These are phyloP conservation scores for Paracoccidioides lutzii DNA, from an alignment of 2,329 filamentous ascomycete species.

Conservation along the genomic window DNA sequence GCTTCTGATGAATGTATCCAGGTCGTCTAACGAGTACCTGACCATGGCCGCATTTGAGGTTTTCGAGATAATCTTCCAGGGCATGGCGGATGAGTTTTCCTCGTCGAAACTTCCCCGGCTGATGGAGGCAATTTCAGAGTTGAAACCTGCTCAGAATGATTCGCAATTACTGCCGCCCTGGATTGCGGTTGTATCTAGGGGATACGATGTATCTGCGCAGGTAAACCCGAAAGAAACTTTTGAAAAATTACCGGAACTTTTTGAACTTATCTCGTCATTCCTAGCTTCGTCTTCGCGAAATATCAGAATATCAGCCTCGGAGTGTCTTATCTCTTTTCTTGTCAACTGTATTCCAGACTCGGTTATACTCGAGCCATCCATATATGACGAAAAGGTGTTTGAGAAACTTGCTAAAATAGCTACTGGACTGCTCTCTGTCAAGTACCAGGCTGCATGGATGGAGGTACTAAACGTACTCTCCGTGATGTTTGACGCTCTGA, in stretches of 20 bases:
- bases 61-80: constrained; percentile 91
- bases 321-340: constrained; percentile 87
- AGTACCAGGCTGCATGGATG: constrained; percentile 87
- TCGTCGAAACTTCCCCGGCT: constrained; percentile 81
- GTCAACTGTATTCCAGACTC: constrained; percentile 76
- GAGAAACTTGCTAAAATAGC: constrained; percentile 63
- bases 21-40: constrained; percentile 85
- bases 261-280: constrained; percentile 66
- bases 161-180: constrained; percentile 89
- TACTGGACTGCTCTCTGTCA: constrained; percentile 66
- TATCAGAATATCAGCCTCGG: constrained; percentile 84
- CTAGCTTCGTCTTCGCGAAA: constrained; percentile 80
- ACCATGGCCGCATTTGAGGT: constrained; percentile 95
- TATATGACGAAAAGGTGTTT: constrained; percentile 82
- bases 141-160: constrained; percentile 85
- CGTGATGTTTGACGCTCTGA: constrained; percentile 73
- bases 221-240: constrained; percentile 85
- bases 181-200: constrained; percentile 89
- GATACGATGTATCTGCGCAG: constrained; percentile 86
- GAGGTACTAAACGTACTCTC: constrained; percentile 84
- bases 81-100: constrained; percentile 76
- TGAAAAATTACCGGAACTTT: constrained; percentile 73
- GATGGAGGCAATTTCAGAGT: constrained; percentile 79
- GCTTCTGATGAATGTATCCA: constrained; percentile 73
- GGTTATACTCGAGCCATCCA: constrained; percentile 74